Evolutionary conservation across 768 basidiomycete genomes (phyloP), one percentile per base, ranked within the genome.

Genomic region (Solioccasus polychromus): DNA sequence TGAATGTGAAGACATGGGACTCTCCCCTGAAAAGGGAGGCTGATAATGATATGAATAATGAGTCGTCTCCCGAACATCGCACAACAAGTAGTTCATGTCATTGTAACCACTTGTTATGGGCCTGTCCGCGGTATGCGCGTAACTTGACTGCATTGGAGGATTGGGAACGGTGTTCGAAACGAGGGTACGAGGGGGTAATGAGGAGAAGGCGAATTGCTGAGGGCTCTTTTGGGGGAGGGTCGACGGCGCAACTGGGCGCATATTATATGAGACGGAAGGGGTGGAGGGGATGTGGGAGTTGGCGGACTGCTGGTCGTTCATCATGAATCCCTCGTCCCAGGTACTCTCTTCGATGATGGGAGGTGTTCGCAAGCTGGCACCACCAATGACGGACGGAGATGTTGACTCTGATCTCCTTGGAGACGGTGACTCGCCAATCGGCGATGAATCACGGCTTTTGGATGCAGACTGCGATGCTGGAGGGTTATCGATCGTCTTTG

Each of bases 391-490:
- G 26, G 66, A 67, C 20, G 64, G 64, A 29, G 64, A 66, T 46
- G 62, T 53, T 4, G 64, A 66, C 39, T 66, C 66, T n/a, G 64
- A 68, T 49, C 64, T 60, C 51, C 62, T 59, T 54, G 68, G 68
- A 48, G 77, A 71, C 39, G 75, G 72, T 4, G 79, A 71, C 17
- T 78, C 68, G 24, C 71, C 71, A 17, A 75, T 70, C n/a, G 86
- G 85, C 4, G 85, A 85, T 29, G 85, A 86, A 53, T 81, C 80
- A 17, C 74, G 73, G 45, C 82, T 73, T 26, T 82, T 69, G n/a
- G 74, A 78, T 4, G 71, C 64, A 24, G 73, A 68, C 41, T 70
- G 69, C 1, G 67, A 59, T 18, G 44, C 47, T 43, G 58, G 46
- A 19, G 51, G 42, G 25, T 52, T 57, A 40, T 80, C 77, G n/a